Evolutionary conservation across 768 basidiomycete species (phyloP).

Genomic region (Calocera viscosa): DNA sequence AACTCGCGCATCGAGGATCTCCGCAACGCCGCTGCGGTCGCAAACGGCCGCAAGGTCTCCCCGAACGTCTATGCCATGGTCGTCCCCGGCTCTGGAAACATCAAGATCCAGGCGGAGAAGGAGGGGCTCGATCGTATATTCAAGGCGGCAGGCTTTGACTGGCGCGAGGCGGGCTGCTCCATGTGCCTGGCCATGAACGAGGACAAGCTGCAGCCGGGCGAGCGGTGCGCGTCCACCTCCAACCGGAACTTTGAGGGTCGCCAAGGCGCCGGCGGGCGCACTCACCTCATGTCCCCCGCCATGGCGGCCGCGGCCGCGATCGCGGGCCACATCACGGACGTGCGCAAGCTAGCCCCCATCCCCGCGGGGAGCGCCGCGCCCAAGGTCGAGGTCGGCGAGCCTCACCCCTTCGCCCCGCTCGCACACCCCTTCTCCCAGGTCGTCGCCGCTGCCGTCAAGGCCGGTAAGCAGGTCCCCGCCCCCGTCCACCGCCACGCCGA

Average conservation of each 20-base stretch:
- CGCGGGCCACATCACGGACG: constrained; percentile 72
- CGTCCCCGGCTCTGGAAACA: constrained; percentile 79
- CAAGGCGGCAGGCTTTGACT: constrained; percentile 84
- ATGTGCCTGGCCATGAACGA: constrained; percentile 97
- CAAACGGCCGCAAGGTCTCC: constrained; percentile 59
- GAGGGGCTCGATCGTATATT: constrained; percentile 78
- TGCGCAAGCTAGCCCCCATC: constrained; percentile 57
- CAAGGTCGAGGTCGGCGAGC: constrained; percentile 46
- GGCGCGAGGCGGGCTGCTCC: constrained; percentile 89
- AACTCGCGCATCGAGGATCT: constrained; percentile 90
- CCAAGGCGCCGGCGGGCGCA: constrained; percentile 74
- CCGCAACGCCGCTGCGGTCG: constrained; percentile 66
- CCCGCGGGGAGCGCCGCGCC: constrained; percentile 34
- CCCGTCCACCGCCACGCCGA: constrained; percentile 31
- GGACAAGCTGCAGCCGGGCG: constrained; percentile 68
- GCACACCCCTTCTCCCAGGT: constrained; percentile 27
- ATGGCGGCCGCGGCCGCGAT: constrained; percentile 92
- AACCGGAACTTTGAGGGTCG: constrained; percentile 90
- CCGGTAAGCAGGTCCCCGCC: constrained; percentile 33
- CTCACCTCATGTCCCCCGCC: constrained; percentile 77
- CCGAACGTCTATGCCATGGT: constrained; percentile 72
- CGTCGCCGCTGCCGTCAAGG: constrained; percentile 21
- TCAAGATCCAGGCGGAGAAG: constrained; percentile 81
- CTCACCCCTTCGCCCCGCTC: constrained; percentile 43
- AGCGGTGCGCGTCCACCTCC: constrained; percentile 80